phyloP scores from a whole-genome alignment of 2,329 filamentous ascomycete species.

The Dryadomyces sulphureus region DNA sequence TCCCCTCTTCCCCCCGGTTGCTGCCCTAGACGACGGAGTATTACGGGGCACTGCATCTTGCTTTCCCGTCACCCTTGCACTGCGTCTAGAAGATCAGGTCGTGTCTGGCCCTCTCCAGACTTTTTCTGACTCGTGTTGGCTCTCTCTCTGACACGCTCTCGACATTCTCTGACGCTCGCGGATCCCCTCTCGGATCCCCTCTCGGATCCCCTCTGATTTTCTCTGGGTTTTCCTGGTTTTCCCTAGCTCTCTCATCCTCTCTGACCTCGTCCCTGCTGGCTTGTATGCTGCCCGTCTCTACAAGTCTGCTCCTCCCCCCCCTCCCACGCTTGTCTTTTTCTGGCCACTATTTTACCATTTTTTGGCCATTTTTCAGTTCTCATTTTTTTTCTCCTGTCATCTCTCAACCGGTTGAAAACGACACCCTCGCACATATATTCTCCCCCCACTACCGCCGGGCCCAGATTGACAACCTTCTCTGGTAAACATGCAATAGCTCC shows the following conservation, averaged over 20 bases:
- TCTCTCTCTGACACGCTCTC: neutral
- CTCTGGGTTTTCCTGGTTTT: neutral
- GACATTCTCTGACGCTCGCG: neutral
- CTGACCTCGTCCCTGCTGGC: no score
- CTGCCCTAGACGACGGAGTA: neutral
- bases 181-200: neutral
- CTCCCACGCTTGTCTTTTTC: neutral
- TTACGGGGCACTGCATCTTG: slow-evolving; percentile 1
- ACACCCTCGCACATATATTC: neutral
- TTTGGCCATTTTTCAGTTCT: slow-evolving; percentile 1
- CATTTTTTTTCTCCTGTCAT: neutral
- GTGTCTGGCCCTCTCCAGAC: neutral
- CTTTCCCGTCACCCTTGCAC: slow-evolving; percentile 4
- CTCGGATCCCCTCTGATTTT: neutral
- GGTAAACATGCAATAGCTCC: neutral
- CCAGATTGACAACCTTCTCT: neutral
- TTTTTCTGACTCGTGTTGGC: neutral
- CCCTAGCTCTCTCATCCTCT: neutral
- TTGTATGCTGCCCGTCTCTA: no score
- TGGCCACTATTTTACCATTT: neutral
- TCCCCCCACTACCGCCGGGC: neutral
- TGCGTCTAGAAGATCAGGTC: neutral
- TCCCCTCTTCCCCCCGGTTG: neutral
- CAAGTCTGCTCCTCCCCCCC: neutral
- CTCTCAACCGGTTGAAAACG: neutral